Base-by-base conservation (phyloP, 495 filamentous ascomycete species). In the Penicillium robsamsonii region DNA sequence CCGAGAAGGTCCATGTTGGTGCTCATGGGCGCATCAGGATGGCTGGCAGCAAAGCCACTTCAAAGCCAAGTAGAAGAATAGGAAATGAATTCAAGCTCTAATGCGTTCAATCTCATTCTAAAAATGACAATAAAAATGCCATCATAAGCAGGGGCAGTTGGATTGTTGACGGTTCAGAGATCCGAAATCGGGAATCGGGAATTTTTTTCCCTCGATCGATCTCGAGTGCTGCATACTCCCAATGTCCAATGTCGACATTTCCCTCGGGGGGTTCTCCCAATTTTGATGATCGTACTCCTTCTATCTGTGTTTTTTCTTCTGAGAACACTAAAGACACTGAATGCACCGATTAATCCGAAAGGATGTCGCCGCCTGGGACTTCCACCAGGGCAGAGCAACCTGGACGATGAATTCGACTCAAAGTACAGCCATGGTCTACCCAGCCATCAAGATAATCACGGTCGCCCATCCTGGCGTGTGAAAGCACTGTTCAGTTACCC, bases 401-500 rank as follows among this genome's bases (percentile, higher is more conserved):
- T 77, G 1, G 47, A 62, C 45, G 73, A 77, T 61, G 74, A 75
- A 63, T 75, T 61, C 46, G 64, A 75, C 38, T 50, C 58, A 0
- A 67, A 68, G 56, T 74, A 75, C 60, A 68, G 44, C 58, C 30
- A 66, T 0, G 68, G 65, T 8, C 44, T 66, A 4, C 58, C 70
- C 6, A 33, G 51, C 10, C 46, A 47, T 10, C 46, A 62, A 5
- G 50, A 56, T 10, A 53, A 64, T 10, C 53, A 59, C 11, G 65
- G 64, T 5, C 47, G 43, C 2, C 68, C 72, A 4, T 53, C 67
- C 50, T 87, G 81, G 80, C 79, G 67, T 20, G 76, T 97, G 60
- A 91, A 91, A 69, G 89, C 88, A 46, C 79, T 96, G 38, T 92
- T 87, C 75, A 86, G 90, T 40, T 96, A 92, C 68, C 93, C 93